Evolutionary conservation across 306 rosid species (phyloP).

Genomic region (Trifolium subterraneum): DNA sequence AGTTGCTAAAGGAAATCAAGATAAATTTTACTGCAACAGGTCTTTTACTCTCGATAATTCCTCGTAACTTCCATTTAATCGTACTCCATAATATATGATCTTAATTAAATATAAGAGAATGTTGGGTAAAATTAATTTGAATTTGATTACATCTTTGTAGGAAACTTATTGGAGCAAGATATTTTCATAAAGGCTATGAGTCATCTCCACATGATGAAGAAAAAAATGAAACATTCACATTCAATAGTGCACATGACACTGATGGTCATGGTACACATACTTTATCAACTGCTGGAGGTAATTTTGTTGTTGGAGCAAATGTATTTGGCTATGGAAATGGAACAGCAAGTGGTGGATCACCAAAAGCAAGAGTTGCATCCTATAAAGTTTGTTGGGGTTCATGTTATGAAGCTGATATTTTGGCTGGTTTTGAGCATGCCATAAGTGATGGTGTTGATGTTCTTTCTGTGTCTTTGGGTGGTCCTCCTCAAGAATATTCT

Average conservation of each 20-base stretch:
- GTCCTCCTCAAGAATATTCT: neutral
- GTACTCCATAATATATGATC: neutral
- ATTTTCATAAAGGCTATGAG: constrained; percentile 55
- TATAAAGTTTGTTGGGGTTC: constrained; percentile 76
- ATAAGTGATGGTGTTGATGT: constrained; percentile 82
- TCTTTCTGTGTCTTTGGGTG: constrained; percentile 60
- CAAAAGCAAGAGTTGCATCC: constrained; percentile 73
- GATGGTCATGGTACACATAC: constrained; percentile 91
- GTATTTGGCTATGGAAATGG: constrained; percentile 70
- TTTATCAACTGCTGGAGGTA: constrained; percentile 90
- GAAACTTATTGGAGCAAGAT: constrained; percentile 88
- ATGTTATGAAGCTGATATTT: constrained; percentile 68
- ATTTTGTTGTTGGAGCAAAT: constrained; percentile 47
- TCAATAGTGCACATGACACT: constrained; percentile 51
- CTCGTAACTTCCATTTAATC: neutral
- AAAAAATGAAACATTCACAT: neutral
- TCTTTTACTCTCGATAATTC: constrained; percentile 2
- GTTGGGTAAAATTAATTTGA: neutral
- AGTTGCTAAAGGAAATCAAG: neutral
- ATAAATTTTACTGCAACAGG: constrained; percentile 64
- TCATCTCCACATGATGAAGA: no score
- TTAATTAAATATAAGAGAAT: no score
- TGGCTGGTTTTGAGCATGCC: constrained; percentile 80
- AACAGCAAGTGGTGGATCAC: constrained; percentile 88
- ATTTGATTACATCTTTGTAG: constrained; percentile 31